Evolutionary conservation across 257 asterid genomes (phyloP).

Genomic region (Gentiana dahurica): DNA sequence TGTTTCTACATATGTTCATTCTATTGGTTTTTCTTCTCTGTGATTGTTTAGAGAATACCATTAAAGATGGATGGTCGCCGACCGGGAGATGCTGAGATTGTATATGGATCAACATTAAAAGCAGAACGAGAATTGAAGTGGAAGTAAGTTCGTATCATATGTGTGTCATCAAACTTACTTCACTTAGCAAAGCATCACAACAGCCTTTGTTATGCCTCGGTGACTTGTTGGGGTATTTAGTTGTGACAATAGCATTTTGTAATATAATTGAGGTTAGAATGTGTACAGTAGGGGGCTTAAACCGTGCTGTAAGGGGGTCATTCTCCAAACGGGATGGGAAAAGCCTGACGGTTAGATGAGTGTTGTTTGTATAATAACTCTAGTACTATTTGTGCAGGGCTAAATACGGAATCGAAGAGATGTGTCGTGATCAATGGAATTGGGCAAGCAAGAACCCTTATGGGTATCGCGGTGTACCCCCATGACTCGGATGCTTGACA

Average conservation of each 20-base stretch:
- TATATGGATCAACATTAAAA: slow-evolving; percentile 76
- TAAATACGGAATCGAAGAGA: slow-evolving; percentile 66
- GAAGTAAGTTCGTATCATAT: slow-evolving; percentile 50
- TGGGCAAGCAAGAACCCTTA: slow-evolving; percentile 98
- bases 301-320: no score
- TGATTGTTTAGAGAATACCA: slow-evolving; percentile 59
- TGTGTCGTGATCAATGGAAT: slow-evolving; percentile 96
- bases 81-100: slow-evolving; percentile 94
- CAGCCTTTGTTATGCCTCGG: no score
- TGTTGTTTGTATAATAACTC: no score
- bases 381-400: slow-evolving; percentile 35
- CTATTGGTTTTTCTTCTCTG: background rate
- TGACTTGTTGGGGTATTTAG: no score
- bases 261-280: no score
- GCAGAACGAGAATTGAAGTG: slow-evolving; percentile 85
- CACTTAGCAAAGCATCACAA: no score
- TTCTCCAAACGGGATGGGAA: no score
- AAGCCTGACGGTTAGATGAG: no score
- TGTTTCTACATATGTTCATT: background rate
- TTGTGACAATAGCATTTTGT: no score
- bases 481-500: slow-evolving; percentile 22
- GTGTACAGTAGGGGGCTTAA: no score
- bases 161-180: background rate
- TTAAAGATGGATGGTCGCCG: slow-evolving; percentile 78
- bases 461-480: slow-evolving; percentile 40